Evolutionary conservation across 768 basidiomycete genomes (phyloP).

Genomic region (Tulasnella sp.): DNA sequence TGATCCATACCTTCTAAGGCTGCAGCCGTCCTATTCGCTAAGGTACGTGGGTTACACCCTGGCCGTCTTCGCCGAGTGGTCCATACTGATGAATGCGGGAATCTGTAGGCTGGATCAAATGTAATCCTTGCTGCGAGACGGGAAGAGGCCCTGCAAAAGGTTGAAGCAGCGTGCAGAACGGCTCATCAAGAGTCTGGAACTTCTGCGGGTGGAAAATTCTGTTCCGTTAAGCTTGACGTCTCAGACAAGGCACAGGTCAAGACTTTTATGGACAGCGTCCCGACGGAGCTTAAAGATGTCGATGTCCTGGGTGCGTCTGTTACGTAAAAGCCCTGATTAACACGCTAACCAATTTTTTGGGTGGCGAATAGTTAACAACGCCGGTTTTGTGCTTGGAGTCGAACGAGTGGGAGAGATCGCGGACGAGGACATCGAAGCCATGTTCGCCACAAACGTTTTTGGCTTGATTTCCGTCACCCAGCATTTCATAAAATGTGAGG

Average conservation of each 20-base stretch:
- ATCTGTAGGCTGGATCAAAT: slow-evolving; percentile 71
- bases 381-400: slow-evolving; percentile 84
- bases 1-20: slow-evolving; percentile 47
- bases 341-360: not conserved
- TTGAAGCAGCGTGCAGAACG: slow-evolving; percentile 58
- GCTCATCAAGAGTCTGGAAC: slow-evolving; percentile 72
- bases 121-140: slow-evolving; percentile 81
- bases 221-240: slow-evolving; percentile 70
- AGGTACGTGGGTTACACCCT: slow-evolving; percentile 47
- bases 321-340: not conserved
- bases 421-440: slow-evolving; percentile 71
- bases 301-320: slow-evolving; percentile 70
- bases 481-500: slow-evolving; percentile 55
- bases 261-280: slow-evolving; percentile 65
- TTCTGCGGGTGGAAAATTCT: slow-evolving; percentile 73
- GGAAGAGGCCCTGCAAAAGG: slow-evolving; percentile 62
- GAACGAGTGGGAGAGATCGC: slow-evolving; percentile 82
- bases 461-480: slow-evolving; percentile 84
- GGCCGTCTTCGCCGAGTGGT: not conserved
- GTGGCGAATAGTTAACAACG: slow-evolving; percentile 56
- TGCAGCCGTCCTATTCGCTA: slow-evolving; percentile 84
- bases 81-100: not conserved
- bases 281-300: slow-evolving; percentile 61
- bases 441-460: slow-evolving; percentile 66
- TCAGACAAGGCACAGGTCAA: slow-evolving; percentile 70